Base-by-base conservation (phyloP, 75 land plant species). In the Cupressus sempervirens region DNA sequence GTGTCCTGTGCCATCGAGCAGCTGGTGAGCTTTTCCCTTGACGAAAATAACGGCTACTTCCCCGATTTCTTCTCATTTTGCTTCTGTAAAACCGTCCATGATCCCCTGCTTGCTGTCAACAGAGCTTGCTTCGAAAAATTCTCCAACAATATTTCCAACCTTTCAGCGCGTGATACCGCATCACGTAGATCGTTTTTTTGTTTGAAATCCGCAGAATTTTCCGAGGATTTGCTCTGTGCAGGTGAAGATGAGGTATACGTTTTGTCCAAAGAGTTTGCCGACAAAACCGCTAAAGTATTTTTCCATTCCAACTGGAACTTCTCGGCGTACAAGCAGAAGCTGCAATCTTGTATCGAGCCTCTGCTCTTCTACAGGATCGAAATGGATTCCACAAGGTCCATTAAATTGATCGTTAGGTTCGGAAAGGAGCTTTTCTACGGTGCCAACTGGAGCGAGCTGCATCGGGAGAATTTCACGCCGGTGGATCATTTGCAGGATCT, bases 401-500 rank as follows among this genome's bases (percentile, higher is more conserved):
- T 77, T 1, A 43, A 77, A 8, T 7, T 77, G 43, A 41, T 23
- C n/a, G 1, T 77, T 77, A 20, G 80, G 48, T 77, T 77, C 20
- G 80, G 80, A 23, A 77, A 77, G 48, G 41, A 41, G 48, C 29
- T 77, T 18, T 77, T 77, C n/a, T 23, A 77, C 29, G 48, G 80
- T 48, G 4, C 80, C 7, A 77, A 15, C 11, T 77, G 48, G 80
- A 77, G 29, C 11, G 80, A 77, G 29, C 46, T 77, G 29, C 80
- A 7, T 0, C 46, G 7, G 8, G 80, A 30, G 48, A n/a, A 45
- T 77, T 77, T 77, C 80, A 77, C 43, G 80, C 38, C 80, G 29
- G 80, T 77, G 29, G 80, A 77, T 5, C 80, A 18, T 26, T 23
- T 77, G 80, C 12, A 77, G 41, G 80, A 77, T 43, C 80, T 77